These are phyloP conservation scores for Diutina neorugosa DNA, from an alignment of 1,139 yeast species.

Conservation along the genomic window DNA sequence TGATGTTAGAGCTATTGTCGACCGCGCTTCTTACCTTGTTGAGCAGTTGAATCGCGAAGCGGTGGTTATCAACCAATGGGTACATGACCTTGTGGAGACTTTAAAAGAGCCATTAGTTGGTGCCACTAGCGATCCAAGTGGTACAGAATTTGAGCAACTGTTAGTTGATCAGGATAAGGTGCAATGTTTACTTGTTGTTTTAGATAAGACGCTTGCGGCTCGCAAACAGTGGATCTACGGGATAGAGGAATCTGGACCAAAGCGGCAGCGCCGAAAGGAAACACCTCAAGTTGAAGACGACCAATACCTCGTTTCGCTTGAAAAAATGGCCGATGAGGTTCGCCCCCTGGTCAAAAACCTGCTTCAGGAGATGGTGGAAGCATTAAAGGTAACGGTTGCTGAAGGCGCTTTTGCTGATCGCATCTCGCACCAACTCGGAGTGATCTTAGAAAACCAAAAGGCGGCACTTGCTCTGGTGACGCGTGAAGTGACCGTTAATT, in stretches of 20 bases:
- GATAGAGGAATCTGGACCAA: background rate
- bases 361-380: background rate
- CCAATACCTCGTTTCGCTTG: background rate
- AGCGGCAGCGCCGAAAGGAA: background rate
- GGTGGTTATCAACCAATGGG: constrained; percentile 40
- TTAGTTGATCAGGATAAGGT: constrained; percentile 52
- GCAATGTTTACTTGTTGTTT: background rate
- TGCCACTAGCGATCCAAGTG: constrained; percentile 43
- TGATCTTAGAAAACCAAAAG: constrained; percentile 30
- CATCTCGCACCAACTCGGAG: constrained; percentile 10
- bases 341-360: background rate
- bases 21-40: constrained; percentile 16
- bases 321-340: background rate
- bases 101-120: constrained; percentile 34
- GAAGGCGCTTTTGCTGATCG: background rate
- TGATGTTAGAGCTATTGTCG: constrained; percentile 15
- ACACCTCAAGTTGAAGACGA: background rate
- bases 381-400: background rate
- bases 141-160: constrained; percentile 69
- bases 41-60: constrained; percentile 38
- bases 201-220: background rate
- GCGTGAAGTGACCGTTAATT: constrained; percentile 35
- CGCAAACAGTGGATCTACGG: constrained; percentile 3
- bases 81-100: constrained; percentile 30
- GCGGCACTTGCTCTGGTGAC: constrained; percentile 26